Evolutionary conservation across 441 rosid genomes (phyloP), one percentile per base, ranked within the genome.

Genomic region (Manihot esculenta): DNA sequence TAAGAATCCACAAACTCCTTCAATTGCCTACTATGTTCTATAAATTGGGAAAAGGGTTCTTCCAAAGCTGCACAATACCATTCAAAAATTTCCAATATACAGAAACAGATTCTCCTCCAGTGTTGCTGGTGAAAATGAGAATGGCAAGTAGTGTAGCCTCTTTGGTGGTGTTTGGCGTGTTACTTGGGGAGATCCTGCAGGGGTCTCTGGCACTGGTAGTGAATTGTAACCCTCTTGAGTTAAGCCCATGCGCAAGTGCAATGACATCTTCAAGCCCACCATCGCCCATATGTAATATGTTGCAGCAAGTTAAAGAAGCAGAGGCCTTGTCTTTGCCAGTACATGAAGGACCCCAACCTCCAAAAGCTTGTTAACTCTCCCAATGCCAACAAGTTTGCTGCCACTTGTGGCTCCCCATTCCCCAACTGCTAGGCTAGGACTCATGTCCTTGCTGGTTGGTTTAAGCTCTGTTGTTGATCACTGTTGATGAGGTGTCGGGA

Each of bases 271-370:
- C 76, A 3, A 45, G 12, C 14, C 74, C 72, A 6, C 87, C 87
- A 0, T 53, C 84, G 0, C 12, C 53, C 48, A 23, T 26, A 1
- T 85, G 88, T 67, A 42, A 23, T 26, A 1, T 85, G 88, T 67
- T 85, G 88, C 79, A 62, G 64, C 74, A 83, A 76, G 68, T 27
- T 83, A 70, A 81, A 70, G 76, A 82, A 82, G 60, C 86, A 85
- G 56, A 68, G 64, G 47, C 72, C 80, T 17, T 85, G 89, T 71
- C 77, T 85, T 45, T 86, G 89, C 72, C 65, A 63, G 18, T 84
- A 83, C 64, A 42, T 78, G 5, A 72, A 76, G 53, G 12, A 84
- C 48, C 86, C 88, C 0, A 20, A 59, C 66, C 72, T 82, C 10
- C 66, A 64, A 41, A 70, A 67, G 70, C 72, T 69, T 62, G 70